Percentiles rank a stretch among this genome's conserved stretches.
Conservation (phyloP, 139 green algal species). For the Closterium sp. region DNA sequence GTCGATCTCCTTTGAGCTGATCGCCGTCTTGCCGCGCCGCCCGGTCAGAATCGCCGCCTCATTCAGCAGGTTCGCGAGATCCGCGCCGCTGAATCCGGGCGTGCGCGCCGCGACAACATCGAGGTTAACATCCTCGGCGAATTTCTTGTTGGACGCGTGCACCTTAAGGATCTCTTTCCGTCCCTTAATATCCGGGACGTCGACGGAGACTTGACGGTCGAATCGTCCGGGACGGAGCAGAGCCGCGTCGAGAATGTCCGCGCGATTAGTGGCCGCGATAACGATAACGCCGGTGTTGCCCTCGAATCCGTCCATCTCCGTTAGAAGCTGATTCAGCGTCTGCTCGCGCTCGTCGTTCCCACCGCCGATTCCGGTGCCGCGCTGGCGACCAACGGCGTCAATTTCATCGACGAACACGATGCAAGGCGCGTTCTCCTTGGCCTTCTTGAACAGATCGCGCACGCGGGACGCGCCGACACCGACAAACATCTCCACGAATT, state of each 20-base stretch:
- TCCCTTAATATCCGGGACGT: slow-evolving; percentile 92
- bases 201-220: slow-evolving; percentile 89
- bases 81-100: slow-evolving; percentile 86
- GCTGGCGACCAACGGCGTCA: slow-evolving; percentile 93
- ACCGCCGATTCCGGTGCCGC: slow-evolving; percentile 84
- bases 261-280: slow-evolving; percentile 93
- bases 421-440: slow-evolving; percentile 88
- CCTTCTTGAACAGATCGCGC: slow-evolving; percentile 78
- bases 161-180: slow-evolving; percentile 89
- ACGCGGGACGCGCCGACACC: slow-evolving; percentile 85
- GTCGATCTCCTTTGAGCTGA: slow-evolving; percentile 85
- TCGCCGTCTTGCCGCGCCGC: slow-evolving; percentile 73
- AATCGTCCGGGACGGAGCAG: slow-evolving; percentile 90
- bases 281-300: slow-evolving; percentile 86
- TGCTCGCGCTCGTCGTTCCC: slow-evolving; percentile 67
- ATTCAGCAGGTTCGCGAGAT: slow-evolving; percentile 86
- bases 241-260: slow-evolving; percentile 89
- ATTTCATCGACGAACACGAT: slow-evolving; percentile 99
- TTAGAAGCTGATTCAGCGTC: slow-evolving; percentile 98
- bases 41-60: slow-evolving; percentile 95
- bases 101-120: slow-evolving; percentile 90
- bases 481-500: slow-evolving; percentile 99
- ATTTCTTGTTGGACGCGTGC: slow-evolving; percentile 91
- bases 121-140: slow-evolving; percentile 91
- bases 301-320: slow-evolving; percentile 99